These are phyloP conservation scores for Tylopilus rubrobrunneus DNA, from an alignment of 768 basidiomycete species.

Conservation along the genomic window DNA sequence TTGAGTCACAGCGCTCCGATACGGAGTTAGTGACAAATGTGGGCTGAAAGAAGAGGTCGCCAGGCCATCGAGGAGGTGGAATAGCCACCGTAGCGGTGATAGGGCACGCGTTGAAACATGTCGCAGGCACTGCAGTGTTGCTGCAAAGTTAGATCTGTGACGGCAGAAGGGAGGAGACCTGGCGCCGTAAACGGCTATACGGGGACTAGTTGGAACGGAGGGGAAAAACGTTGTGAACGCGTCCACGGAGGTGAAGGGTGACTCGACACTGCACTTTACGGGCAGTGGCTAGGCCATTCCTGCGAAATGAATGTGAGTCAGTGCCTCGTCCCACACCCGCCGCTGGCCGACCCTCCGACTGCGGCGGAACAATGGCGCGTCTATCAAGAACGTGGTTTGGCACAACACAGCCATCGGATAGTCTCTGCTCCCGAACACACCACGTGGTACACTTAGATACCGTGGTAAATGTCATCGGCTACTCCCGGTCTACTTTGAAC, in stretches of 20 bases:
- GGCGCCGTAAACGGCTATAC: slow-evolving; percentile 24
- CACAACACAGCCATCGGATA: slow-evolving; percentile 14
- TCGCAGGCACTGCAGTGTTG: slow-evolving; percentile 31
- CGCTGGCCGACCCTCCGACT: slow-evolving; percentile 14
- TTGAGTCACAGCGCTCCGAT: slow-evolving; percentile 24
- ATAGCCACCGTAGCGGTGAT: slow-evolving; percentile 35
- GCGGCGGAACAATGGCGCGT: slow-evolving; percentile 19
- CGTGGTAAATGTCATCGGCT: too few species aligned
- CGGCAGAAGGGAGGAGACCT: slow-evolving; percentile 15
- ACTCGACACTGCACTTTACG: slow-evolving; percentile 7
- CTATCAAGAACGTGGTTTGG: slow-evolving; percentile 4
- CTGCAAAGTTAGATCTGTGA: slow-evolving; percentile 27
- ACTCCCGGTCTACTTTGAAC: too few species aligned
- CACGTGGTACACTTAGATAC: background rate
- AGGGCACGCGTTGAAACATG: slow-evolving; percentile 33
- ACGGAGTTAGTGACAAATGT: slow-evolving; percentile 30
- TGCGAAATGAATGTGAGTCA: slow-evolving; percentile 26
- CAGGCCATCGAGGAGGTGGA: slow-evolving; percentile 22
- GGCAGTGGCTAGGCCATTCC: slow-evolving; percentile 20
- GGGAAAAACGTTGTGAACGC: too few species aligned
- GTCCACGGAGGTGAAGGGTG: too few species aligned
- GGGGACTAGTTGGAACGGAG: slow-evolving; percentile 14
- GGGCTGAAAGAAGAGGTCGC: slow-evolving; percentile 26
- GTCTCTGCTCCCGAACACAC: background rate
- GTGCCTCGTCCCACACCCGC: slow-evolving; percentile 17